Base-by-base conservation (phyloP, 1,139 yeast genomes). In the Taphrina communis region DNA sequence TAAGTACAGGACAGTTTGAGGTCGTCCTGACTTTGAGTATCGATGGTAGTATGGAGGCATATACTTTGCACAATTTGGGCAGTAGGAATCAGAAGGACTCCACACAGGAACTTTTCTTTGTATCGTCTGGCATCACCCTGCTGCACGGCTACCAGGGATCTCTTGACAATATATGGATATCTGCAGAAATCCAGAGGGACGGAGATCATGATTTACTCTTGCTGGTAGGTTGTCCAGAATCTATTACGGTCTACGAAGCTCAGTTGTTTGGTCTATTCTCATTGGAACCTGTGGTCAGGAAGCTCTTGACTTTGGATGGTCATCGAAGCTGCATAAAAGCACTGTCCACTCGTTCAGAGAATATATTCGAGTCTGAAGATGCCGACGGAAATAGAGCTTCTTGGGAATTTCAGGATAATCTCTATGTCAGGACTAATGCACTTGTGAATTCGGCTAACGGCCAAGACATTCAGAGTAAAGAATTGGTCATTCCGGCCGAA, bases 21-120 rank as follows among this genome's bases (percentile, higher is more conserved):
- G 73, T 89, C n/a, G 81, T 88, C 14, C 73, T 89, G 25, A 83
- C 86, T 0, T 75, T 85, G 1, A 83, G 85, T 53, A 76, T 77
- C 12, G 68, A 76, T 6, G 87, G 88, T 0, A 75, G 78, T 2
- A 79, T 86, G 19, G 79, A 81, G 0, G 75, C 86, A 0, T 83
- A 82, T 74, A 81, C 85, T 3, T 76, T 90, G 39, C 81, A 82
- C 35, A 86, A 88, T 73, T 76, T 88, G 14, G 83, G 84, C 0
- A 55, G 57, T 12, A 41, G 63, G 14, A 65, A 78, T 21, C 65
- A 68, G 19, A 68, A 68, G 21, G 35, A 41, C 5, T 63, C 67
- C 17, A 52, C 67, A 8, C 67, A 63, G 58, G 66, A 60, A 14
- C 59, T 50, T 69, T 72, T 56, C 73, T 75, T 17, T 35, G 44